Evolutionary conservation across 148 eudicot species (phyloP), one percentile per base, ranked within the genome.

Genomic region (Chenopodium suecicum): DNA sequence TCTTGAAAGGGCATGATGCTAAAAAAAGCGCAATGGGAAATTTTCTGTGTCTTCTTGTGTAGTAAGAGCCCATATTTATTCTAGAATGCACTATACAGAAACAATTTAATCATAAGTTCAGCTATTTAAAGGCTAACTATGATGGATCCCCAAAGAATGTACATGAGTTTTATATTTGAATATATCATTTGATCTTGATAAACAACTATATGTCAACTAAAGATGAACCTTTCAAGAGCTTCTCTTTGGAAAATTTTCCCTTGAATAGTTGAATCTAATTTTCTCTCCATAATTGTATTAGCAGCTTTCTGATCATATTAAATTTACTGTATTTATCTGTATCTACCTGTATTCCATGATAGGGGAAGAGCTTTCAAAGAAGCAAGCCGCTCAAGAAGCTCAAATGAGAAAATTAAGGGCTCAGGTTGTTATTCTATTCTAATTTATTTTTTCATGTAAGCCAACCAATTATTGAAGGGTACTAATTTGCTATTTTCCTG

Each of bases 331-430:
- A 56, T 56, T 56, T 1, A 56, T 70, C 62, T 77, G 58, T 46
- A 46, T 34, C 20, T 62, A 20, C 50, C 12, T 76, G 7, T 34
- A 47, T 73, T 63, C 64, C 46, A 76, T 80, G 52, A 70, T 89
- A 96, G 99, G 99, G 67, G 99, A 94, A 86, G 94, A 90, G 88
- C 97, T 96, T 80, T 96, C 99, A 78, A 96, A 94, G 85, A 96
- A 96, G 88, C 99, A 96, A 90, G 99, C 99, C 87, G 88, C 95
- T 78, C 99, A 94, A 88, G 99, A 96, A 90, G 88, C 91, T 82
- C 90, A 87, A 74, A 96, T 96, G 64, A 92, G 99, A 85, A 96
- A 94, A 86, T 81, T 96, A 86, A 89, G 99, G 88, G 99, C 97
- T 54, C 99, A 96, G 99, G 98, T 96, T 71, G 74, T 73, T 25